Evolutionary conservation across 2,329 filamentous ascomycete genomes (phyloP), one percentile per base, ranked within the genome.

Genomic region (Moelleriella libera): DNA sequence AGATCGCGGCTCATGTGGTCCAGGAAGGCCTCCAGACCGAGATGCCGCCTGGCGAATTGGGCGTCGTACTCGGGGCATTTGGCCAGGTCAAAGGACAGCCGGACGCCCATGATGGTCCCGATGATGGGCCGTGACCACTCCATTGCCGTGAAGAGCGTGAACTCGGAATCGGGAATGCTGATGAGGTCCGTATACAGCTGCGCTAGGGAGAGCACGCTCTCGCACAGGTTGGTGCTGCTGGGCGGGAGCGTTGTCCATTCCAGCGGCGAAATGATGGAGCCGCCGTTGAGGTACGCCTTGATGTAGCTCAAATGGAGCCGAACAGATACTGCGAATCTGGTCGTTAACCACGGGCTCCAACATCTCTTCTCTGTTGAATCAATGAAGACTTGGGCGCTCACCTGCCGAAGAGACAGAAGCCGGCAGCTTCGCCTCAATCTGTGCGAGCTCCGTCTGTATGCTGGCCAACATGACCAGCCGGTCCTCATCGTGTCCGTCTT

Each of bases 81-180:
- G 0, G 61, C 49, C 9, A 72, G 30, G 0, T 70, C 66, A 42
- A 76, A 72, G 3, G 70, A 73, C 31, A 75, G 56, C 1, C 69
- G 66, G 44, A 71, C 65, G 12, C 64, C 66, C 5, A 74, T 49
- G 44, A 75, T 67, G 37, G 69, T 55, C 43, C 54, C 47, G 37
- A 52, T 48, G 43, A 76, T 64, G 45, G 75, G 56, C 30, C 63
- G 64, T 42, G 57, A 56, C 67, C 69, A 72, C 54, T 75, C 70
- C 11, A 62, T 57, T 30, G 60, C 57, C 44, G 63, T 61, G 52
- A 76, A 67, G 41, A 57, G 54, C 21, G 60, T 50, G 45, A 72
- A 58, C 12, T 58, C 53, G 2, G 52, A 51, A 4, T 61, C 57
- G 31, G 60, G 61, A 31, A 66, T 52, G 6, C 44, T 50, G 34